Base-by-base conservation (phyloP, 2,329 filamentous ascomycete genomes). In the Beauveria australis region DNA sequence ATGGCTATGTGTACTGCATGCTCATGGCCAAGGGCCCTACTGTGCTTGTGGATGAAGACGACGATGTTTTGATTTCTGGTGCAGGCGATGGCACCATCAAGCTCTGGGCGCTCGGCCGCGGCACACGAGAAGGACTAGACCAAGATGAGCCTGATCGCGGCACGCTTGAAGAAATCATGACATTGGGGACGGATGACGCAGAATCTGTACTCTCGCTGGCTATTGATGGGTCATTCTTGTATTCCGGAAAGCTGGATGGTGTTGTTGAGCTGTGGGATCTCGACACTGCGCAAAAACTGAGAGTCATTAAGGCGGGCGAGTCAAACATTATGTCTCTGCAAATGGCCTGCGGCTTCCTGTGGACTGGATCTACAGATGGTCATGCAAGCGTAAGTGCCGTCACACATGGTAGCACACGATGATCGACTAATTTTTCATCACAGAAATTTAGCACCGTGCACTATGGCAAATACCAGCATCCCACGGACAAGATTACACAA, bases 1-100 rank as follows among this genome's bases (percentile, higher is more conserved):
- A 88, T 72, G 94, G 95, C 49, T 97, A 97, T 71, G 87, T 99
- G 0, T 97, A 97, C 73, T 95, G 92, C 73, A 97, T 97, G 93
- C 80, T 96, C 5, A 80, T 99, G 62, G 87, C 91, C 0, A 86
- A 84, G 63, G 90, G 89, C 0, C 80, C 82, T 0, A 85, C 82
- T 0, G 78, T 85, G 1, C 80, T 91, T 7, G 81, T 91, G 4
- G 88, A 88, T 7, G 79, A 83, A 0, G 86, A 90, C 1, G 85
- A 89, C 28, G 92, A 97, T 66, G 86, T 96, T 1, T 73, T 99
- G 43, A 85, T 99, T 37, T 96, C 93, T 0, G 94, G 92, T 9
- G 92, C 91, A 41, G 95, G 94, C 37, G 94, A 97, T 70, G 95
- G 94, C 0, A 90, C 89, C 0, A 92, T 99, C 70, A 96, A 96